phyloP scores from a whole-genome alignment of 1,284 basidiomycete species.

The Moesziomyces globuligerus region DNA sequence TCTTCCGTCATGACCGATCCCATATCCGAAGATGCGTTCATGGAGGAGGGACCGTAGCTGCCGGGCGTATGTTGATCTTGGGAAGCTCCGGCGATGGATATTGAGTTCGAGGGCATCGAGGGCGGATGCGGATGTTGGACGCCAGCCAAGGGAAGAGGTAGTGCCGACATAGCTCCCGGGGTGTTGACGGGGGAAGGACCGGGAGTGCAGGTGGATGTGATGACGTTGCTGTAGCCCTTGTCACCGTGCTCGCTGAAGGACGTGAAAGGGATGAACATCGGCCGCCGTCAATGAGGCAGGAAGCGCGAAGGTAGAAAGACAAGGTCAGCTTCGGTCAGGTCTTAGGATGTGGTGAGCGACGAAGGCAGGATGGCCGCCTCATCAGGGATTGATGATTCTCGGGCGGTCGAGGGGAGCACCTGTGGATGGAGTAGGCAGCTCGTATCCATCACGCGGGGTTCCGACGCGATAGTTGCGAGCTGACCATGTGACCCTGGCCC shows the following conservation, averaged over 20 bases:
- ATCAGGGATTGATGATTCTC: too few relatives aligned
- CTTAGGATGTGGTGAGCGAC: too few relatives aligned
- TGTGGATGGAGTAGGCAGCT: too few relatives aligned
- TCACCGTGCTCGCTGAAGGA: slow-evolving; percentile 18
- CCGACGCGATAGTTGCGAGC: too few relatives aligned
- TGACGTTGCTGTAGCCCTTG: slow-evolving; percentile 49
- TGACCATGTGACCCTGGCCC: too few relatives aligned
- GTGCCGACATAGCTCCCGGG: slow-evolving; percentile 37
- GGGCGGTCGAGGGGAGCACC: too few relatives aligned
- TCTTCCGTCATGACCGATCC: slow-evolving; percentile 67
- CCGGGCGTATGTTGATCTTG: slow-evolving; percentile 37
- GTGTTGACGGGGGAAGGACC: slow-evolving; percentile 53
- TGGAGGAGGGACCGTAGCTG: slow-evolving; percentile 43
- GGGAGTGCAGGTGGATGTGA: slow-evolving; percentile 53
- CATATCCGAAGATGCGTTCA: slow-evolving; percentile 50
- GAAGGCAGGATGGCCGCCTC: too few relatives aligned
- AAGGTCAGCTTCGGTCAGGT: too few relatives aligned
- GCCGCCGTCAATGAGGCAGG: too few relatives aligned
- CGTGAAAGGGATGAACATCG: too few relatives aligned
- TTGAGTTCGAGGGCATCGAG: slow-evolving; percentile 31
- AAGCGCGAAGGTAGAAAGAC: too few relatives aligned
- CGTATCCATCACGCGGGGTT: too few relatives aligned
- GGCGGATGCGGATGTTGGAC: slow-evolving; percentile 33
- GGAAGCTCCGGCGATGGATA: slow-evolving; percentile 44
- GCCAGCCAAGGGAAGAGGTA: slow-evolving; percentile 44